Evolutionary conservation across 768 basidiomycete species (phyloP), one percentile per base, ranked within the genome.

Genomic region (Tulasnella sp.): DNA sequence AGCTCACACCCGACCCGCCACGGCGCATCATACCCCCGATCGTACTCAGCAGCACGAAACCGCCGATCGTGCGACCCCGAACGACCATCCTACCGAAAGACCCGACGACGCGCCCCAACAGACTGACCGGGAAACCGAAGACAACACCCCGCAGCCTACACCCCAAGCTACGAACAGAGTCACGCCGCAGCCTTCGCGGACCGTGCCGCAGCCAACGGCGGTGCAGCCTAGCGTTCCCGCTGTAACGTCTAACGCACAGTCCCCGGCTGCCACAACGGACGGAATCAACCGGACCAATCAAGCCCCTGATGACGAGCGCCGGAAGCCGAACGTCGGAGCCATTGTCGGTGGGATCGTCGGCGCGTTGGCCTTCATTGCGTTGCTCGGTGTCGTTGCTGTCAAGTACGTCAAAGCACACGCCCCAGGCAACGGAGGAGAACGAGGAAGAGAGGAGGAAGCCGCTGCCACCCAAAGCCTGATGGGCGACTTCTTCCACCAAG

Each of bases 401-500:
- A 69, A 69, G 64, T 69, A 69, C 12, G 24, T 69, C 28, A 28
- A 69, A 28, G 64, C 24, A 12, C 64, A 34, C 8, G 18, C 31
- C 34, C 24, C 24, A 14, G n/a, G n/a, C n/a, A 28, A 31, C n/a
- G 64, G 46, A 46, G 46, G 64, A 37, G 64, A 34, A 37, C 31
- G 64, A 37, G 34, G 64, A 11, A 37, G 31, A 37, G 64, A 37
- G 28, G 64, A 69, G 20, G 64, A 69, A 5, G 34, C 14, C 5
- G 64, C 31, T 31, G 64, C 14, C 7, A 69, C 64, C 0, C 64
- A 69, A 9, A 69, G 64, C 31, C 20, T 69, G 64, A 69, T 69
- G 64, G 64, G 64, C n/a, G 64, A 69, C 34, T 69, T 69, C 64
- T 69, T 69, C 64, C 64, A 69, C 5, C 28, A 34, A 37, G 64